Base-by-base conservation (phyloP, 257 asterid species). In the Orobanche coerulescens region DNA sequence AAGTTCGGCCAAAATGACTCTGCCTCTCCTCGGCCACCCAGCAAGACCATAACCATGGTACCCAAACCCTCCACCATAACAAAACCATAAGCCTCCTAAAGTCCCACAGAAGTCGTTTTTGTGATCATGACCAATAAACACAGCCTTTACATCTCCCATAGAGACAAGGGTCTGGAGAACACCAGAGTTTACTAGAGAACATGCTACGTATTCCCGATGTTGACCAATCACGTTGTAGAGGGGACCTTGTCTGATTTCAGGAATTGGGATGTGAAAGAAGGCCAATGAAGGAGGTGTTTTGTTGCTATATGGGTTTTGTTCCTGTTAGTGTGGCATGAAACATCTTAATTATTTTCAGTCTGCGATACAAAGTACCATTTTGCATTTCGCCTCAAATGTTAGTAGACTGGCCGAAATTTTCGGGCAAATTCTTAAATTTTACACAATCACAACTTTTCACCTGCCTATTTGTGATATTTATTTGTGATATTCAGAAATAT, bases 201-300 rank as follows among this genome's bases (percentile, higher is more conserved):
- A 85, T 3, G 98, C 95, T 15, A 74, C 64, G 26, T 84, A 60
- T 67, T 91, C 98, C 24, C 51, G 73, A 65, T 83, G 76, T 0
- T 58, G 60, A 33, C 98, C 98, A 56, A 88, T 76, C 9, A 82
- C 18, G 33, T 74, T 82, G 69, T 70, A 54, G 54, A 88, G 31
- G 22, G 95, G 92, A n/a, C 89, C 94, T 70, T 75, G 79, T 58
- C 68, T 83, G 20, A 91, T 62, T 82, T 91, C 98, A 31, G 98
- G 98, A 48, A 91, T 85, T 9, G 98, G 98, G 58, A 91, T 91
- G 84, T 91, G 98, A 76, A 91, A 91, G 83, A 91, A 91, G 33
- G 84, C 86, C 60, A 91, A 16, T 30, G 98, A 82, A 63, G 96
- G 64, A 63, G 96, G 62, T 47, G 76, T 25, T 54, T 62, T 61